Evolutionary conservation across 768 basidiomycete genomes (phyloP), one percentile per base, ranked within the genome.

Genomic region (Suillus bovinus): DNA sequence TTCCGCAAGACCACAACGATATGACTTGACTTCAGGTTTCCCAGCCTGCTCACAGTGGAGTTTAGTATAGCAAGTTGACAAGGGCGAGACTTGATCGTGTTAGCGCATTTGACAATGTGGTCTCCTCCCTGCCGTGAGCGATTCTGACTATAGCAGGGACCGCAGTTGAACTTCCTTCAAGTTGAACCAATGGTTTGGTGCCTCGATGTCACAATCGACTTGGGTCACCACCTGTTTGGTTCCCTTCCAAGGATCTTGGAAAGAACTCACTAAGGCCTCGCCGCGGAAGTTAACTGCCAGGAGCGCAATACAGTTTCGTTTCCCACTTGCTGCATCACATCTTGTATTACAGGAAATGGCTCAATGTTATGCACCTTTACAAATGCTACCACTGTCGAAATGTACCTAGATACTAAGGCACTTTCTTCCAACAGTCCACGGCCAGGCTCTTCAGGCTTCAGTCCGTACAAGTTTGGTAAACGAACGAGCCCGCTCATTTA

Each of bases 11-110:
- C 9, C 20, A 20, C 5, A 52, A 20, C 20, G 10, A 6, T 31
- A 52, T 29, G 20, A 20, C 20, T 5, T 29, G 10, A 52, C 10
- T 31, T 31, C 49, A 29, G 20, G 10, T 29, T 50, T 2, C 4
- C 17, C 17, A 31, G 29, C 20, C 29, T 52, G 20, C 29, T 52
- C 29, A 6, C 49, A 31, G 64, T 27, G 55, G 54, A 39, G 63
- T 62, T n/a, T 33, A 27, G 17, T 64, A 64, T 50, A 65, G 62
- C 49, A 24, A 41, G 17, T 62, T 56, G 2, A 64, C 63, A 8
- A 61, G 63, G 7, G 62, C 38, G 17, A 20, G 4, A 49, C 36
- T 24, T 7, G 4, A 4, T 13, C 49, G 17, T 20, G 27, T 2
- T 9, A 20, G 49, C 27, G 5, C 5, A 20, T 29, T 50, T 8